phyloP scores from a whole-genome alignment of 805 yeast species.

The Kuraishia hungarica region DNA sequence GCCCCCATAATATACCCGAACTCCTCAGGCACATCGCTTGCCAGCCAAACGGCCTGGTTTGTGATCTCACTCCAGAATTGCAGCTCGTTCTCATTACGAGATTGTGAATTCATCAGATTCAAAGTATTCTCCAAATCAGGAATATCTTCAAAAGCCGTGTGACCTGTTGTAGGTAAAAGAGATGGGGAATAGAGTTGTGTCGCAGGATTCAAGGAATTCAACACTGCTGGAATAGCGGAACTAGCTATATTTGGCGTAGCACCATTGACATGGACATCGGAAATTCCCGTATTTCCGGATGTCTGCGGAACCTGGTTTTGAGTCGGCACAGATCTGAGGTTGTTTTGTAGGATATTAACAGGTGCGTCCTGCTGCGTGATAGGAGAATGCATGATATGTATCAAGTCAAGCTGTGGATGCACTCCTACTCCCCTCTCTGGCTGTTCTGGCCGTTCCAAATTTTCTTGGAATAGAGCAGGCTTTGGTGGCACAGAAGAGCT shows the following conservation, averaged over 20 bases:
- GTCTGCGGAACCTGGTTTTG: not conserved
- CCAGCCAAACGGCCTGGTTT: constrained; percentile 68
- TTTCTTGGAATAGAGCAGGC: not conserved
- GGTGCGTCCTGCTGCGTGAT: not conserved
- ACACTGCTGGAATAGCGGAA: not conserved
- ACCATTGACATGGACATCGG: not conserved
- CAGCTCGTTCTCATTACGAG: constrained; percentile 29
- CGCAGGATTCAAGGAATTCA: not conserved
- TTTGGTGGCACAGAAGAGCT: not conserved
- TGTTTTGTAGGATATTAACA: not conserved
- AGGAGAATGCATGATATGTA: not conserved
- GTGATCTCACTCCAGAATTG: constrained; percentile 74
- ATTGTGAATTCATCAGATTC: constrained; percentile 14
- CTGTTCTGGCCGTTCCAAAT: not conserved
- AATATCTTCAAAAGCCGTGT: constrained; percentile 22
- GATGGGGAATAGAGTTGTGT: constrained; percentile 17
- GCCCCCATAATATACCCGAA: constrained; percentile 9
- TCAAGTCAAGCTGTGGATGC: not conserved
- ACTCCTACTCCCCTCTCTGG: not conserved
- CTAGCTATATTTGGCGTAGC: not conserved
- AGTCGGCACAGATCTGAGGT: not conserved
- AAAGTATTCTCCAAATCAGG: constrained; percentile 24
- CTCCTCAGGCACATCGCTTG: constrained; percentile 33
- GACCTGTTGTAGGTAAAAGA: constrained; percentile 20
- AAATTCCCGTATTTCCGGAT: not conserved